Evolutionary conservation across 2,329 filamentous ascomycete species (phyloP), one percentile per base, ranked within the genome.

Genomic region (Diaporthe ilicicola): DNA sequence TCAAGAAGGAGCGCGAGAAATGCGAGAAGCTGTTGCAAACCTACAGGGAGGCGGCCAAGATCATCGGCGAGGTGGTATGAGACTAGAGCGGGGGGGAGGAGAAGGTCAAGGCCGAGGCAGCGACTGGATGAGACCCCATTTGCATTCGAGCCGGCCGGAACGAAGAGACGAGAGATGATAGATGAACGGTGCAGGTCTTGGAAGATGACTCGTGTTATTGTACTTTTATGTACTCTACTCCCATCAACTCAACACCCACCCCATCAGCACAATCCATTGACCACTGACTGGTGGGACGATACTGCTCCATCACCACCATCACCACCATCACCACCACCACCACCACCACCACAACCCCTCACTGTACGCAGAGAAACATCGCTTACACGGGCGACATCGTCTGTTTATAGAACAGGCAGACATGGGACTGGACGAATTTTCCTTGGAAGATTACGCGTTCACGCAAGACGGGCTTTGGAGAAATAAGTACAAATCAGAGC

Each of bases 1-100:
- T 99, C 80, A 98, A 98, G 88, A 95, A 94, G 79, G 95, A 98
- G 84, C 91, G 95, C 73, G 95, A 98, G 85, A 99, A 99, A 88
- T 99, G 96, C 83, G 96, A 99, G 87, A 96, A 94, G 81, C 87
- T 99, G 75, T 89, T 98, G 74, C 91, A 93, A 80, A 99, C 96
- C 24, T 99, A 99, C 85, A 94, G 94, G 78, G 96, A 99, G 85
- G 96, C 96, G 24, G 94, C 95, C 74, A 98, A 97, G 88, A 99
- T 99, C 80, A 95, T 99, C 74, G 94, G 96, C 72, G 96, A 99
- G 84, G 96, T 99, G 72, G 85, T 97, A 84, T 95, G 78, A 73
- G 54, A 22, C 13, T 15, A 74, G 34, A 27, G 27, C 13, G 39
- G 34, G 37, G 39, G 27, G 19, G 22, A 34, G 22, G 13, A 34